These are phyloP conservation scores for Talaromyces amestolkiae DNA, from an alignment of 2,329 filamentous ascomycete genomes.

Conservation along the genomic window DNA sequence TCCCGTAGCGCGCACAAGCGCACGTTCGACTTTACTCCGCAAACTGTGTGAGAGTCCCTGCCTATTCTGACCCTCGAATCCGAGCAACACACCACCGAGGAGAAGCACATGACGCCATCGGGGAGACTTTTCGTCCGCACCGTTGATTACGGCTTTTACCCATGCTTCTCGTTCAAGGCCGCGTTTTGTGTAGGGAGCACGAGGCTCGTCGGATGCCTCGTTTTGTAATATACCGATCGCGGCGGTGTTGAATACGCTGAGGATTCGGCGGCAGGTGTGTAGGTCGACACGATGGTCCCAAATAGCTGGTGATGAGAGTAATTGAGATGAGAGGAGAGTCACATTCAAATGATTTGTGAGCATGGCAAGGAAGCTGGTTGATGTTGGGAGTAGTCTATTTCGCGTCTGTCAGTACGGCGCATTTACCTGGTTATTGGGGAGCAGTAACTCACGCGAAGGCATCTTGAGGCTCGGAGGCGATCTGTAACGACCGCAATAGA, in stretches of 20 bases:
- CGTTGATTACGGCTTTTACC: conserved; percentile 58
- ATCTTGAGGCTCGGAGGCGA: conserved; percentile 58
- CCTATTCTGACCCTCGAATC: conserved; percentile 65
- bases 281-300: conserved; percentile 58
- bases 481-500: conserved; percentile 60
- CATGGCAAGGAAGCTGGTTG: conserved; percentile 46
- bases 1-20: conserved; percentile 72
- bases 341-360: conserved; percentile 63
- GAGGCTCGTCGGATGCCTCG: conserved; percentile 40
- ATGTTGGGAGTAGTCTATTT: conserved; percentile 49
- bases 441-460: conserved; percentile 52
- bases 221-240: conserved; percentile 53
- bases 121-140: conserved; percentile 60
- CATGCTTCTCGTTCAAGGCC: conserved; percentile 56
- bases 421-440: not conserved
- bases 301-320: conserved; percentile 58
- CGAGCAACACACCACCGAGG: conserved; percentile 73
- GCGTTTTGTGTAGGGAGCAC: conserved; percentile 42
- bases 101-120: conserved; percentile 84
- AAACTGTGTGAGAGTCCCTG: conserved; percentile 63
- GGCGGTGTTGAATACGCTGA: conserved; percentile 62
- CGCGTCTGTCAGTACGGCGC: conserved; percentile 19
- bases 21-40: conserved; percentile 66
- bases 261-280: conserved; percentile 54
- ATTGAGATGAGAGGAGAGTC: conserved; percentile 58